Base-by-base conservation (phyloP, 768 basidiomycete genomes). In the Daedalea quercina region DNA sequence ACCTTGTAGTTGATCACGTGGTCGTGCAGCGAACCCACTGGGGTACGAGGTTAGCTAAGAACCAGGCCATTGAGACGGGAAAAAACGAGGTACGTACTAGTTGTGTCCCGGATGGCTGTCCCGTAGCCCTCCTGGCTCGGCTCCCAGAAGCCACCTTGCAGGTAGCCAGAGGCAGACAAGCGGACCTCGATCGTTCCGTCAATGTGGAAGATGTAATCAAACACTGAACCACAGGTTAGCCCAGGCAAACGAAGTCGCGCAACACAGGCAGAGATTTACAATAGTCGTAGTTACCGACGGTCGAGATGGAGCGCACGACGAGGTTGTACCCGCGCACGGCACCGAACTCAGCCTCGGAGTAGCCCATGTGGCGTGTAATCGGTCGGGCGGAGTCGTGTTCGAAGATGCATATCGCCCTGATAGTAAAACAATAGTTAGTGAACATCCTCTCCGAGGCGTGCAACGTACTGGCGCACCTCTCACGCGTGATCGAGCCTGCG, bases 151-250 rank as follows among this genome's bases (percentile, higher is more conserved):
- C 78, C 81, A 42, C 79, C 82, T 67, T 85, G 84, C 50, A 85
- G 69, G 61, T 86, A 86, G 1, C 84, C 84, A 3, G 82, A 84
- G 0, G 84, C 84, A 8, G 82, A 84, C 17, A 84, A 28, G 1
- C 80, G 73, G n/a, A 84, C 80, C 67, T 86, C 84, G 22, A 86
- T 75, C 2, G 82, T 82, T 3, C 84, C 83, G 56, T 85, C 84
- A 17, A 83, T 62, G 53, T 79, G 76, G 71, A 85, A 84, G 1
- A 76, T 77, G 62, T 84, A 85, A 57, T 85, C 84, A 61, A 84
- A 85, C 15, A 40, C 75, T 67, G 52, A 9, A 19, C 53, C 43
- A 20, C 17, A 54, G 20, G 20, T 31, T 11, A 50, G 49, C 33
- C 17, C 3, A 1, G 7, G 26, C 33, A 44, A 20, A n/a, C 33